Evolutionary conservation across 768 basidiomycete species (phyloP).

Genomic region (Lactarius hengduanensis): DNA sequence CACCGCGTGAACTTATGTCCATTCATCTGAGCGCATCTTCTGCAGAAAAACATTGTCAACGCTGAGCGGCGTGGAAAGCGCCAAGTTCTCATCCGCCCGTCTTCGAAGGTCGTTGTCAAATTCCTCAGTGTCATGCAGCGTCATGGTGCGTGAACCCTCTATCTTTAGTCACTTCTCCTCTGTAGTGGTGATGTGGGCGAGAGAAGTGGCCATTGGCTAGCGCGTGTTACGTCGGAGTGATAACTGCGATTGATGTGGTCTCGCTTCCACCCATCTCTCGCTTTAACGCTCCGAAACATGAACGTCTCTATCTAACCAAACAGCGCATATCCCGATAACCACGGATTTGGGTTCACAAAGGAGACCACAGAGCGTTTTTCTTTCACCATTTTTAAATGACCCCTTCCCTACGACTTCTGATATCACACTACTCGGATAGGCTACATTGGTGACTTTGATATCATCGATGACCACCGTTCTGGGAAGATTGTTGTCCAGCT

Average conservation of each 20-base stretch:
- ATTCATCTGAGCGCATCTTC: slow-evolving; percentile 18
- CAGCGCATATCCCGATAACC: slow-evolving; percentile 45
- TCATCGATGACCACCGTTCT: slow-evolving; percentile 97
- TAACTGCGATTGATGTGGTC: slow-evolving; percentile 80
- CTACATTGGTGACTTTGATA: slow-evolving; percentile 98
- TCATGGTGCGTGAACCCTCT: slow-evolving; percentile 66
- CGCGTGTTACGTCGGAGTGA: slow-evolving; percentile 55
- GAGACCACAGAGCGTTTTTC: slow-evolving; percentile 45
- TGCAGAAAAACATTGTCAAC: slow-evolving; percentile 96
- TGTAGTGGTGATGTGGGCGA: not conserved
- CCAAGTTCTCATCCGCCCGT: slow-evolving; percentile 96
- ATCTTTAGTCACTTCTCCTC: not conserved
- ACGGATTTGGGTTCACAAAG: slow-evolving; percentile 55
- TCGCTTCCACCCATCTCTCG: slow-evolving; percentile 61
- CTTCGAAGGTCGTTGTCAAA: slow-evolving; percentile 97
- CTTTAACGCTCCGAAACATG: slow-evolving; percentile 84
- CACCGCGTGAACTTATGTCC: not conserved
- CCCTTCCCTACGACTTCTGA: slow-evolving; percentile 11
- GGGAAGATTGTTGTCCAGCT: slow-evolving; percentile 99
- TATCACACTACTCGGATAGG: slow-evolving; percentile 44
- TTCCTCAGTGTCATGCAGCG: slow-evolving; percentile 99
- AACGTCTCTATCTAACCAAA: slow-evolving; percentile 56
- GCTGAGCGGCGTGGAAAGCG: slow-evolving; percentile 99
- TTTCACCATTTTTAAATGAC: not conserved
- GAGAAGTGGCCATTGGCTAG: not conserved